Evolutionary conservation across 225 moss, liverwort and hornwort species (phyloP), one percentile per base, ranked within the genome.

Genomic region (Sphagnum tenellum): DNA sequence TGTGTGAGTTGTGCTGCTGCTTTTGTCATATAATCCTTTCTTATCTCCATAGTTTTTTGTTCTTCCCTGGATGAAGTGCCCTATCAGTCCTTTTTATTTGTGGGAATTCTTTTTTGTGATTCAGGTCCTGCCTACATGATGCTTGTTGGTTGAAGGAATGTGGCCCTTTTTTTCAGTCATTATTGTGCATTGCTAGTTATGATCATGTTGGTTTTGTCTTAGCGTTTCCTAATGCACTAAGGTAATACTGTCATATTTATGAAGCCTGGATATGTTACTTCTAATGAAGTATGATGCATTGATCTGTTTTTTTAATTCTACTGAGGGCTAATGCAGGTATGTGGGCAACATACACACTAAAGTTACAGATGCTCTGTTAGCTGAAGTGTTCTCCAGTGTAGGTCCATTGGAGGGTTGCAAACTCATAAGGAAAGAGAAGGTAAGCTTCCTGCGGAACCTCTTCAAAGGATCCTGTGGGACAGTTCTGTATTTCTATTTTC

Each of bases 401-500:
- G 87, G 87, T 62, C 84, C 84, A 59, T 66, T 87, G 77, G 87
- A 84, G 67, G 87, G 87, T 55, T 87, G 87, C 81, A 87, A 87
- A 72, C 87, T 87, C 46, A 87, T 87, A 64, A 81, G 81, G 57
- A 87, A 87, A 70, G 87, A 87, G 57, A 87, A 87, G 87, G 87
- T 87, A 10, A 11, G n/a, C 29, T 45, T 11, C 45, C 60, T 56
- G 64, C 4, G 2, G n/a, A 44, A 50, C 29, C 29, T 29, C 29
- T 29, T 29, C 29, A 29, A 29, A 29, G 29, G 0, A 29, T 29
- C 29, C 29, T 29, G 29, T 29, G 29, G 29, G 29, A 29, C 29
- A 29, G 29, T 29, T 29, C 29, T 29, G 29, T 1, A 29, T 29
- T 29, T 29, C 29, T 29, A 29, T 29, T 29, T 29, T 29, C 29